Base-by-base conservation (phyloP, 306 rosid species). In the Acacia crassicarpa region DNA sequence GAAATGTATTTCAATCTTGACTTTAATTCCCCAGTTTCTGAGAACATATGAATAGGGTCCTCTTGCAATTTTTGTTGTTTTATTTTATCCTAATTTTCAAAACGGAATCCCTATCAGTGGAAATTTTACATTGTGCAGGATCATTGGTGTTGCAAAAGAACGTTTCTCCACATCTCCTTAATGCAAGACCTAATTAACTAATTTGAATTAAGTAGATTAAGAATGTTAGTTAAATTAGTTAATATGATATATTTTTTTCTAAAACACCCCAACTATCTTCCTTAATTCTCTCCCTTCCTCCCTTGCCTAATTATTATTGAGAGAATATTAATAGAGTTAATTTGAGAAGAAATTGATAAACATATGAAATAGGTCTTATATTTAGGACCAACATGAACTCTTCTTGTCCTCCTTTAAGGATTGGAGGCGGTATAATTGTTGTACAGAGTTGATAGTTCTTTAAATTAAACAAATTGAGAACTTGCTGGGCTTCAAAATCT, bases 1-100 rank as follows among this genome's bases (percentile, higher is more conserved):
- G 40, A 72, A 49, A 72, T 58, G 22, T 53, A 32, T 14, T 69
- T 43, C 22, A 33, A 76, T 76, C 67, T 20, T 17, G 49, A 27
- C 38, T 77, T 12, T 7, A 83, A 77, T 72, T 72, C 59, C 77
- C 41, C 19, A 49, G 61, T 72, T 72, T 23, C 71, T 80, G 13
- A 12, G 20, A 76, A 79, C 54, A 14, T 17, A 44, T 46, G 76
- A 67, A 79, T 49, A 23, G 44, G n/a, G 72, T 19, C 20, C n/a
- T 70, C 12, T n/a, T 38, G 51, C 51, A 68, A 17, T 41, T 11
- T 22, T 41, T 11, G 53, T 30, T 69, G 54, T 41, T n/a, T n/a
- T 13, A 8, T 13, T 22, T 68, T 20, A 9, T 7, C 20, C 5
- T 11, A 6, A 68, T 9, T 68, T 41, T 19, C 15, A 10, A 9